Conservation (phyloP, 2,329 filamentous ascomycete genomes). For the Calonectria fujianensis region DNA sequence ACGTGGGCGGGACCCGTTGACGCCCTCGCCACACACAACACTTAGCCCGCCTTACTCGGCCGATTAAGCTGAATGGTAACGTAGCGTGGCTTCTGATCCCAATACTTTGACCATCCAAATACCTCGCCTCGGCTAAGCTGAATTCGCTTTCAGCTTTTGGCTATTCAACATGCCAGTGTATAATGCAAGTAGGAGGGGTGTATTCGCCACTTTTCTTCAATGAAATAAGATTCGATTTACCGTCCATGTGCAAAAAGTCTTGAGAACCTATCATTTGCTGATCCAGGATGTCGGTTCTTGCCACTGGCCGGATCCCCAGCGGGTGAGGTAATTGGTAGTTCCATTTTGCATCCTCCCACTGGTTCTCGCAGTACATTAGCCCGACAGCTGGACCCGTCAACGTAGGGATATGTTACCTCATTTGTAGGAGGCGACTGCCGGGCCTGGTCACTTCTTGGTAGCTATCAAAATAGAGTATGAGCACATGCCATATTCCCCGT, state of each 20-base stretch:
- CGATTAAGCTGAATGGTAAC: conserved; percentile 32
- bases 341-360: conserved; percentile 28
- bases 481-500: not conserved
- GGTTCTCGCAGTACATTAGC: not conserved
- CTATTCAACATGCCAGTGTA: not conserved
- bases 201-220: conserved; percentile 22
- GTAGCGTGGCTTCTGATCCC: conserved; percentile 7
- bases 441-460: not conserved
- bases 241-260: not conserved
- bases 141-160: conserved; percentile 19
- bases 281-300: conserved; percentile 29
- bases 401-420: not conserved
- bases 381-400: not conserved
- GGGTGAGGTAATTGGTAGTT: conserved; percentile 11
- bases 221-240: conserved; percentile 18
- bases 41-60: conserved; percentile 33
- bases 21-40: conserved; percentile 30
- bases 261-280: conserved; percentile 25
- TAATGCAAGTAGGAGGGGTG: not conserved
- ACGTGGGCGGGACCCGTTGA: conserved; percentile 36
- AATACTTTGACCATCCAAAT: not conserved
- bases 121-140: not conserved
- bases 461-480: not conserved
- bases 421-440: not conserved
- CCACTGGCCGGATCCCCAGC: conserved; percentile 16